Conservation (phyloP, 805 yeast genomes). For the Wickerhamomyces bovis region DNA sequence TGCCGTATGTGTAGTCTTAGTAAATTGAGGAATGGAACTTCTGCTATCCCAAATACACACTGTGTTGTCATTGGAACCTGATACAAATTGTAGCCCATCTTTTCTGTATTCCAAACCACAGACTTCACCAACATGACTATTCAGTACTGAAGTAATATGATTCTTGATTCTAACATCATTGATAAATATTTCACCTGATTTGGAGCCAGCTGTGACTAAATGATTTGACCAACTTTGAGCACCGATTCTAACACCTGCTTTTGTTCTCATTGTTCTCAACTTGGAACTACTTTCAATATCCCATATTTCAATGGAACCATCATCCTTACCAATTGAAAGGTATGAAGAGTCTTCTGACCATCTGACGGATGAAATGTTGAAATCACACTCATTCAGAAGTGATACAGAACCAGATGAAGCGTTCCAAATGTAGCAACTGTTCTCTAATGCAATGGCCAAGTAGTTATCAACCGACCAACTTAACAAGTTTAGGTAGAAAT, state of each 20-base stretch:
- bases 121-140: conserved; percentile 78
- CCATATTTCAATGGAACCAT: conserved; percentile 89
- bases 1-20: conserved; percentile 78
- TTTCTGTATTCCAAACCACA: conserved; percentile 84
- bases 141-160: conserved; percentile 58
- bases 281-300: conserved; percentile 75
- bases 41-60: conserved; percentile 93
- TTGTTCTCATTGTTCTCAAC: conserved; percentile 67
- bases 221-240: conserved; percentile 83
- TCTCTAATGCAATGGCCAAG: conserved; percentile 83
- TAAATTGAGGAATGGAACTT: conserved; percentile 58
- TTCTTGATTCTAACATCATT: conserved; percentile 85
- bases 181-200: conserved; percentile 76
- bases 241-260: conserved; percentile 72
- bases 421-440: conserved; percentile 86
- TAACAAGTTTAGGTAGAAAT: conserved; percentile 79
- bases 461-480: conserved; percentile 83
- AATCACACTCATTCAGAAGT: conserved; percentile 53
- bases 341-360: conserved; percentile 93
- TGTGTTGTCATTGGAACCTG: conserved; percentile 92
- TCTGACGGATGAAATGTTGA: conserved; percentile 60
- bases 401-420: conserved; percentile 78
- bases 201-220: conserved; percentile 77
- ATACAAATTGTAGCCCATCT: conserved; percentile 82
- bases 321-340: conserved; percentile 74